These are phyloP conservation scores for Pholiota conissans DNA, from an alignment of 768 basidiomycete genomes.

Conservation along the genomic window DNA sequence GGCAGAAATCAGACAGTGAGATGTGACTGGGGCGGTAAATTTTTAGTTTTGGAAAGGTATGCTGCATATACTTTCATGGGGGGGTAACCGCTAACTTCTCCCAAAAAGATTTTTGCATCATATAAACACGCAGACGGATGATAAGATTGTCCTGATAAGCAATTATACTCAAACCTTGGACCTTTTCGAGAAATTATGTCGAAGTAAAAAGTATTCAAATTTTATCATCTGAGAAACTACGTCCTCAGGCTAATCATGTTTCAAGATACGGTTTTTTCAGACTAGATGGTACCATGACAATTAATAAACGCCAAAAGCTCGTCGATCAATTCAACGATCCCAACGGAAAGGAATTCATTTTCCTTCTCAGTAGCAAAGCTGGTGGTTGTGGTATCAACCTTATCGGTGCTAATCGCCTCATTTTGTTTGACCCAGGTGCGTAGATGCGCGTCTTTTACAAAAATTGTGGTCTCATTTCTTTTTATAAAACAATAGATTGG, in stretches of 20 bases:
- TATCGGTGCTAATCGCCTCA: conserved; percentile 94
- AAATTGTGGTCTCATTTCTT: conserved; percentile 2
- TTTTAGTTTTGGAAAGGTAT: conserved; percentile 88
- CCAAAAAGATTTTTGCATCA: conserved; percentile 75
- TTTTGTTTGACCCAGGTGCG: conserved; percentile 90
- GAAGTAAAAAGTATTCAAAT: conserved; percentile 70
- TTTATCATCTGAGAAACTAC: background rate
- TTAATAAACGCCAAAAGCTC: conserved; percentile 89
- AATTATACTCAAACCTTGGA: conserved; percentile 97
- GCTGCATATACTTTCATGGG: conserved; percentile 5
- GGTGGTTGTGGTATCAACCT: conserved; percentile 97
- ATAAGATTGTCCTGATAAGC: conserved; percentile 96
- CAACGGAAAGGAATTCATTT: conserved; percentile 89
- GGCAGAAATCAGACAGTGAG: conserved; percentile 55
- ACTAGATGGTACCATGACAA: conserved; percentile 93
- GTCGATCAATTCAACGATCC: conserved; percentile 97
- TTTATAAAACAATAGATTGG: conserved; percentile 66
- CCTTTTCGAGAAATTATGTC: conserved; percentile 86
- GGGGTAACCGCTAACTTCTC: background rate
- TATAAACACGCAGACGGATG: conserved; percentile 76
- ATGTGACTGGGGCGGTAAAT: conserved; percentile 89
- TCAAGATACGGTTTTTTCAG: conserved; percentile 86
- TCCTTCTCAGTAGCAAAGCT: conserved; percentile 92
- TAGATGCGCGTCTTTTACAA: background rate
- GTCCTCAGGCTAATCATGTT: conserved; percentile 6